Evolutionary conservation across 169 alveolate species (phyloP), one percentile per base, ranked within the genome.

Genomic region (Plasmodium gaboni): DNA sequence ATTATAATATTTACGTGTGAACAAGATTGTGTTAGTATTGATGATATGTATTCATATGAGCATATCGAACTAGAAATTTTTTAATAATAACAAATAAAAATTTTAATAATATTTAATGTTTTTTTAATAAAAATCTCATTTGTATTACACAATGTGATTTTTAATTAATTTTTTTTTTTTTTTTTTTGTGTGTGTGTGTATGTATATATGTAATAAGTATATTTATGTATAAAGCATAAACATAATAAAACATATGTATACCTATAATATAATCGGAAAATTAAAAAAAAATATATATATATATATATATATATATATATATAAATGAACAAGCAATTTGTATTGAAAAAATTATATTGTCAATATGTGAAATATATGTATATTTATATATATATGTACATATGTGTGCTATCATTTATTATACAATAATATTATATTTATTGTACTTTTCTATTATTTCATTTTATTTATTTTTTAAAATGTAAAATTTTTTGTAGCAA

Each of bases 401-500:
- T 65, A 67, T 67, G 46, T 24, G 15, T 28, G 10, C n/a, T 26
- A 13, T 42, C 44, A 24, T 24, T 6, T 61, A 61, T 61, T 26
- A 24, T 24, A 61, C 46, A 61, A 24, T 7, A 61, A 24, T 22
- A 24, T 15, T 26, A 12, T 22, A 46, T 46, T 48, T 19, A 19
- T 15, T 70, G 12, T 70, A 28, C 19, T 8, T n/a, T 12, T 8
- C 8, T 26, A 28, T 26, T 8, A 65, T 38, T 38, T 65, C 5
- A 9, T 15, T 32, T 9, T 12, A 15, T n/a, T n/a, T n/a, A 9
- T 28, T 53, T 55, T 28, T 88, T 93, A 98, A 89, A 98, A 98
- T 61, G 93, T 86, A 95, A 96, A 98, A 63, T 95, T 97, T 17
- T 98, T 96, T 44, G 96, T 97, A 51, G 98, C 97, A 92, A 95